Evolutionary conservation across 768 basidiomycete species (phyloP), one percentile per base, ranked within the genome.

Genomic region (Gyrodon lividus): DNA sequence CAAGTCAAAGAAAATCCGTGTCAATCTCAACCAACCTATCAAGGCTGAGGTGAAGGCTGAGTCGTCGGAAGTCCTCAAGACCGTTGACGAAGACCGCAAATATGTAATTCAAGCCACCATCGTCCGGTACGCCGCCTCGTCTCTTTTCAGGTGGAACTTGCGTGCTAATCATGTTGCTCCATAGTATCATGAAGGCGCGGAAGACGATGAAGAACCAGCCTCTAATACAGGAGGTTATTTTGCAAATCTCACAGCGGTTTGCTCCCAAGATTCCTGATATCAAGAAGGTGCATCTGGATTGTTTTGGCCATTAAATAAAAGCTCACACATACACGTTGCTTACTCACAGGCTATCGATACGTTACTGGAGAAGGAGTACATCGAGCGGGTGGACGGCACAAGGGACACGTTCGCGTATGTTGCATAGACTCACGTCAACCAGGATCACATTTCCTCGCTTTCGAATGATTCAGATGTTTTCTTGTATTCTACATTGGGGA

Each of bases 61-160:
- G 64, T 81, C 86, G 8, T 79, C 79, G 0, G 92, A 97, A 59
- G 92, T 97, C 8, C 73, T 97, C 64, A 94, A 93, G 78, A 89
- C 85, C 6, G 94, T 98, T 5, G 96, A 97, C 58, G 95, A 98
- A 72, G 97, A 98, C 65, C 84, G 96, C 53, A 97, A 97, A 79
- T 90, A 95, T 61, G 85, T 94, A 52, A 93, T 97, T 48, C 95
- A 98, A 67, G 92, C 93, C 9, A 93, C 90, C 37, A 92, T 96
- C 59, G 93, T 96, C 44, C 85, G 92, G 78, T 79, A 53, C 2
- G 57, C 6, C 0, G 2, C 13, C 33, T 42, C 6, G 22, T 12
- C 35, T 38, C 5, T 26, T 17, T 20, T 43, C n/a, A 28, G 14
- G 24, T 24, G 22, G 22, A 2, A 13, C 20, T 5, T 14, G 48